phyloP scores from a whole-genome alignment of 352 stramenopile genomes.

The Phytopythium sindhum region DNA sequence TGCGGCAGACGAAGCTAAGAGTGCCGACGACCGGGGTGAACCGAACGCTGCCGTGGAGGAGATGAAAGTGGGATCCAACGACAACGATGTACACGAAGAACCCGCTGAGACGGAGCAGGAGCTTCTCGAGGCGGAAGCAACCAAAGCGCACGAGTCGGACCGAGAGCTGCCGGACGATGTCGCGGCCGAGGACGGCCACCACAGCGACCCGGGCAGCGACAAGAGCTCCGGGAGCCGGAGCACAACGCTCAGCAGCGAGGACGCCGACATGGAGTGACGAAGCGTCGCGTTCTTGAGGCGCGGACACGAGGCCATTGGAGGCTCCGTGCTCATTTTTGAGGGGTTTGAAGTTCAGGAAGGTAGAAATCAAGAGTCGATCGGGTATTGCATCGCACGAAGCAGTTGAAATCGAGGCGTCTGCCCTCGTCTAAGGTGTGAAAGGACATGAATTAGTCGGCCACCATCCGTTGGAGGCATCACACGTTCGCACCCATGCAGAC shows the following conservation, averaged over 20 bases:
- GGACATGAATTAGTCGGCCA: too few relatives aligned
- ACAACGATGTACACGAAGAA: neutral
- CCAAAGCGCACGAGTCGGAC: neutral
- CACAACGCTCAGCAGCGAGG: neutral
- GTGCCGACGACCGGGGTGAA: neutral
- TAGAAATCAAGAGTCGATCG: neutral
- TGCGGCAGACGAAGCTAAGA: neutral
- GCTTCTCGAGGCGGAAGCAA: neutral
- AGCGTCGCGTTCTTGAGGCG: too few relatives aligned
- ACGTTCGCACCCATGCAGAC: neutral
- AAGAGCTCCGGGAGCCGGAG: conserved; percentile 5
- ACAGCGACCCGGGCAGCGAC: conserved; percentile 3
- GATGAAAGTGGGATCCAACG: neutral
- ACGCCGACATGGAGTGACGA: conserved; percentile 4
- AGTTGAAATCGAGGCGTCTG: neutral
- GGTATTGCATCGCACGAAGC: neutral
- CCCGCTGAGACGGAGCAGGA: neutral
- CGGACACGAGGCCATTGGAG: neutral
- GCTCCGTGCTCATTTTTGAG: neutral
- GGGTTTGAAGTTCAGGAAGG: neutral
- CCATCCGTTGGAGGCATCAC: neutral
- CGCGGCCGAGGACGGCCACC: neutral
- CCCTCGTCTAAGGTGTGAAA: too few relatives aligned
- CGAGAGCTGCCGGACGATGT: neutral
- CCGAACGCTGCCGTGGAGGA: neutral